phyloP scores from a whole-genome alignment of 192 early-diverging fungal species.

The Coemansia erecta region DNA sequence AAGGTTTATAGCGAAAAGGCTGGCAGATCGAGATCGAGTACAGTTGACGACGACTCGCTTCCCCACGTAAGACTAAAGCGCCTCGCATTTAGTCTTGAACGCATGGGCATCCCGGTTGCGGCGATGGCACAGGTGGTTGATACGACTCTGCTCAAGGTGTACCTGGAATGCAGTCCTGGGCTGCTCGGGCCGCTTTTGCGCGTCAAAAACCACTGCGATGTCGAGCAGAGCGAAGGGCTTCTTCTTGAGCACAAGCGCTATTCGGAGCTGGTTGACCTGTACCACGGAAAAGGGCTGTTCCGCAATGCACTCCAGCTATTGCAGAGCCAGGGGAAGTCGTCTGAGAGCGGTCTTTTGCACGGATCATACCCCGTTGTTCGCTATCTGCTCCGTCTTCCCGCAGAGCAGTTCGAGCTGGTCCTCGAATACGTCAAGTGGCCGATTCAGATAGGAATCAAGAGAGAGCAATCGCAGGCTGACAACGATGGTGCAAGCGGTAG shows the following conservation, averaged over 20 bases:
- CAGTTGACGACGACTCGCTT: constrained; percentile 36
- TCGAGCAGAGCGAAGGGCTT: constrained; percentile 77
- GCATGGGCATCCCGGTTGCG: constrained; percentile 44
- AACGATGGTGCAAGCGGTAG: constrained; percentile 31
- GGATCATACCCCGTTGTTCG: constrained; percentile 64
- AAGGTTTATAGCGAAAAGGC: constrained; percentile 15
- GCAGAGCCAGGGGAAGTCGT: constrained; percentile 53
- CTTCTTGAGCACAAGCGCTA: constrained; percentile 78
- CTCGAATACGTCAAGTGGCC: constrained; percentile 82
- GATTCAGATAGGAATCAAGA: constrained; percentile 60
- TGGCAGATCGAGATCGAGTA: constrained; percentile 1
- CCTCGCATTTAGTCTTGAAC: constrained; percentile 41
- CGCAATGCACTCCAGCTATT: constrained; percentile 86
- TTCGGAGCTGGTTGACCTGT: constrained; percentile 89
- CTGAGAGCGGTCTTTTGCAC: constrained; percentile 54
- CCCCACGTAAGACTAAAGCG: constrained; percentile 41
- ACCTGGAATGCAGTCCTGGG: constrained; percentile 79
- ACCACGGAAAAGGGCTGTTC: constrained; percentile 86
- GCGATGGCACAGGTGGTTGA: constrained; percentile 74
- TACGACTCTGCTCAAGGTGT: constrained; percentile 87
- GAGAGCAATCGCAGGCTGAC: constrained; percentile 36
- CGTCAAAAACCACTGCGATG: constrained; percentile 83
- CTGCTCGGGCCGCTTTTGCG: constrained; percentile 90
- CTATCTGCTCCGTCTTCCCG: constrained; percentile 78
- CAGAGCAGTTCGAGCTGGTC: constrained; percentile 76